phyloP scores from a whole-genome alignment of 2,329 filamentous ascomycete genomes.

The Penicillium brevicompactum region DNA sequence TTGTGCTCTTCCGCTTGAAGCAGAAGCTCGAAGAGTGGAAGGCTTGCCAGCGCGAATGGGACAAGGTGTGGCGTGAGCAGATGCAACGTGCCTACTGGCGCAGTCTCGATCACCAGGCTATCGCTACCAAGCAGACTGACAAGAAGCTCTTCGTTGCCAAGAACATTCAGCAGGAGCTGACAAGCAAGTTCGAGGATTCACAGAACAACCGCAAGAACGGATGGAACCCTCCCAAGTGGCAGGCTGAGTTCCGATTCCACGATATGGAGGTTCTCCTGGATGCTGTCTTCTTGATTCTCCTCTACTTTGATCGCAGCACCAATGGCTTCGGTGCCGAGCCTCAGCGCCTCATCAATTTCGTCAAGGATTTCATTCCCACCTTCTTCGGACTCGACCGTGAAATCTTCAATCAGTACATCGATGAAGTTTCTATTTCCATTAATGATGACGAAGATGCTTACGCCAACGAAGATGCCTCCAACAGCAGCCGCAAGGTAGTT shows the following conservation, averaged over 20 bases:
- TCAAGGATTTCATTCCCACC: constrained; percentile 72
- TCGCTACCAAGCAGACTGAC: constrained; percentile 82
- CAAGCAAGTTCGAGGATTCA: constrained; percentile 90
- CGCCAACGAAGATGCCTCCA: constrained; percentile 73
- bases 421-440: constrained; percentile 69
- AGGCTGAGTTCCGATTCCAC: constrained; percentile 74
- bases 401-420: constrained; percentile 66
- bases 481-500: constrained; percentile 63
- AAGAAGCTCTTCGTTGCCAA: constrained; percentile 91
- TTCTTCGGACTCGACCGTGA: constrained; percentile 78
- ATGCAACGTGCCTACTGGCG: constrained; percentile 94
- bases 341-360: constrained; percentile 72
- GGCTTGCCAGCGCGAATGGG: constrained; percentile 94
- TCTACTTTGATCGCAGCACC: constrained; percentile 50
- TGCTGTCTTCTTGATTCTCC: constrained; percentile 50
- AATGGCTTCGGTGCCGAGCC: constrained; percentile 63
- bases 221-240: constrained; percentile 65
- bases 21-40: constrained; percentile 98
- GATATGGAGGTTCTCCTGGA: constrained; percentile 68
- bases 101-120: constrained; percentile 94
- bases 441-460: constrained; percentile 78
- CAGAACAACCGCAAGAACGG: constrained; percentile 68
- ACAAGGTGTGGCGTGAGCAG: constrained; percentile 97
- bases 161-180: constrained; percentile 85
- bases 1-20: constrained; percentile 85